Evolutionary conservation across 148 eudicot species (phyloP).

Genomic region (Euryodendron excelsum): DNA sequence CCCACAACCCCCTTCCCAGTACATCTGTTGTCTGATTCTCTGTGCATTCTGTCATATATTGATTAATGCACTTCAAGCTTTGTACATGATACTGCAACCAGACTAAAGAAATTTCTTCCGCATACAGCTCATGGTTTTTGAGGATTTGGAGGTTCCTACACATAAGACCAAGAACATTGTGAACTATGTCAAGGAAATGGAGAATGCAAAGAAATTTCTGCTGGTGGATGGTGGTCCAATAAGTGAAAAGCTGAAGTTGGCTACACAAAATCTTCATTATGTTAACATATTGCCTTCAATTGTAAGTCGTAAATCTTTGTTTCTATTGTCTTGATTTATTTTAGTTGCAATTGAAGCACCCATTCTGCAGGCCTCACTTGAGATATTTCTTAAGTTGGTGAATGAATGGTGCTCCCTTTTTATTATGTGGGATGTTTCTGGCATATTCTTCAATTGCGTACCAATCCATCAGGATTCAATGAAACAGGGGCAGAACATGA

Average conservation of each 20-base stretch:
- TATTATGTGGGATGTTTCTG: not conserved
- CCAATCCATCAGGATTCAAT: not conserved
- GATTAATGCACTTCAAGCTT: not conserved
- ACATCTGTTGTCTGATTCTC: no score
- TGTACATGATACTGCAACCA: not conserved
- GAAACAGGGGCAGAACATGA: not conserved
- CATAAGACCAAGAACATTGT: conserved; percentile 97
- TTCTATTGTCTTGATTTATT: not conserved
- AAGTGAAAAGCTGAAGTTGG: conserved; percentile 69
- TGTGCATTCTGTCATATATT: no score
- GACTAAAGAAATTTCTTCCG: conserved; percentile 5
- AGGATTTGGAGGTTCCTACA: conserved; percentile 71
- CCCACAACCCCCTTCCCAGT: no score
- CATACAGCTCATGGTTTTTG: conserved; percentile 77
- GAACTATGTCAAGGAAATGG: conserved; percentile 68
- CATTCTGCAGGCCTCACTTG: not conserved
- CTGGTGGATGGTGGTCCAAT: conserved; percentile 84
- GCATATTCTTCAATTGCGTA: no score
- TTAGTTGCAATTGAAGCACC: not conserved
- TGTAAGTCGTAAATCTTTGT: conserved; percentile 50
- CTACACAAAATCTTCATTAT: conserved; percentile 81
- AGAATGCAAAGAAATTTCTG: conserved; percentile 67
- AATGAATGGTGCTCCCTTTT: not conserved
- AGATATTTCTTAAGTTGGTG: not conserved
- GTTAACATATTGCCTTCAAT: conserved; percentile 81